These are phyloP conservation scores for Vinca minor DNA, from an alignment of 257 asterid genomes.

Conservation along the genomic window DNA sequence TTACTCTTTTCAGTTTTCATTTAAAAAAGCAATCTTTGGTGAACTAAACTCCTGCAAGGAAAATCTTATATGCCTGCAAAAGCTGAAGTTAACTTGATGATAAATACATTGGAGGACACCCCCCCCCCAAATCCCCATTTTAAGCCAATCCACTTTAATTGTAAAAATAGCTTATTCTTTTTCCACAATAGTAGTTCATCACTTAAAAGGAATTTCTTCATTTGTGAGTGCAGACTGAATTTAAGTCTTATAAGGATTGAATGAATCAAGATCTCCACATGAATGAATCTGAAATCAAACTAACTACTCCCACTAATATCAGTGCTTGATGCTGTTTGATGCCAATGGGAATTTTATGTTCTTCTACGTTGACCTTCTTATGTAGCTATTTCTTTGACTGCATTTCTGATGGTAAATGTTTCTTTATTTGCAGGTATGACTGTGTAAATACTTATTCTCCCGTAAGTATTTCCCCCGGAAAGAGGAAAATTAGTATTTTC, in stretches of 20 bases:
- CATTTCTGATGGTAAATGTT: neutral
- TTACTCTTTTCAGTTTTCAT: neutral
- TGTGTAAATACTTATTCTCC: neutral
- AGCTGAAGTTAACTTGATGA: neutral
- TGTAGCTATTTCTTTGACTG: neutral
- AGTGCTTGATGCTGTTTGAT: slow-evolving; percentile 7
- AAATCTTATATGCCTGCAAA: neutral
- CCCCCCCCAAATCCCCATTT: no score
- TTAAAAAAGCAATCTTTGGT: neutral
- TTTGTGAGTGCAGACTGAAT: neutral
- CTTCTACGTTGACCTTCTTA: no score
- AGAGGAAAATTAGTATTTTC: neutral
- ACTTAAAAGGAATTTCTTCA: neutral
- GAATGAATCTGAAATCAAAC: neutral
- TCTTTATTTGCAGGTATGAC: slow-evolving; percentile 13
- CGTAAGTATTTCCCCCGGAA: neutral
- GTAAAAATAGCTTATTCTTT: neutral
- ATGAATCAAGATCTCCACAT: no score
- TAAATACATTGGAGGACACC: neutral
- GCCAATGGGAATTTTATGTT: neutral
- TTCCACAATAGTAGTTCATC: neutral
- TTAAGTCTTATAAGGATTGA: neutral
- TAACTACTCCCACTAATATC: neutral
- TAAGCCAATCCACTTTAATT: neutral
- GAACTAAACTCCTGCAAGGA: neutral